Conservation (phyloP, 306 rosid genomes). For the Lathyrus aphaca region DNA sequence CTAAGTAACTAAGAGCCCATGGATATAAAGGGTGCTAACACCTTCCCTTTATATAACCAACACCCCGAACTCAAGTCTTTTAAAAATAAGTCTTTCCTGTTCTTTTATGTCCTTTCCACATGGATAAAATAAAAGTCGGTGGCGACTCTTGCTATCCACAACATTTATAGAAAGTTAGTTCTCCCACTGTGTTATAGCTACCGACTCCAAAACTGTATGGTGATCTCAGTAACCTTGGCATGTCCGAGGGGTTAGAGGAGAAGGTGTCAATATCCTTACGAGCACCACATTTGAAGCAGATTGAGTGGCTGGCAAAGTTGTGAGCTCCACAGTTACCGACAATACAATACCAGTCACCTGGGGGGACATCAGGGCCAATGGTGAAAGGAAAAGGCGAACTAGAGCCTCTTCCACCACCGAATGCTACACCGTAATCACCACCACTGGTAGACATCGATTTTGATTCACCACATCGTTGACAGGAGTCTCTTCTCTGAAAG, state of each 20-base stretch:
- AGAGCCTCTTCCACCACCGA: slow-evolving; percentile 57
- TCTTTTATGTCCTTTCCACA: too few relatives aligned
- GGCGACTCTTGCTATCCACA: too few relatives aligned
- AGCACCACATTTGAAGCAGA: slow-evolving; percentile 90
- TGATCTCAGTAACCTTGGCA: slow-evolving; percentile 52
- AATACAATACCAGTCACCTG: slow-evolving; percentile 91
- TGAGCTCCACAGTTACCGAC: slow-evolving; percentile 82
- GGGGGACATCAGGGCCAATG: slow-evolving; percentile 86
- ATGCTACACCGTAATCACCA: slow-evolving; percentile 41
- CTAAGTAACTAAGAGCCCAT: too few relatives aligned
- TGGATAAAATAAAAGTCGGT: too few relatives aligned
- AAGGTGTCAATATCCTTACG: slow-evolving; percentile 61
- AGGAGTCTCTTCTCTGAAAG: slow-evolving; percentile 84
- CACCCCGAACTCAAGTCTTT: too few relatives aligned
- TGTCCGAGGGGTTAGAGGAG: slow-evolving; percentile 50
- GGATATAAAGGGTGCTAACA: too few relatives aligned
- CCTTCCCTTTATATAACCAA: too few relatives aligned
- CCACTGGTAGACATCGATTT: slow-evolving; percentile 24
- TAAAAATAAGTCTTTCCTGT: too few relatives aligned
- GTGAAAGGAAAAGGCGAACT: slow-evolving; percentile 62
- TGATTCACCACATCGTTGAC: slow-evolving; percentile 77
- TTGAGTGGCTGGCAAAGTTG: slow-evolving; percentile 90
- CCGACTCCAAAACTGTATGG: slow-evolving; percentile 46
- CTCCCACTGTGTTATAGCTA: too few relatives aligned
- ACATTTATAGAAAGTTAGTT: too few relatives aligned